Evolutionary conservation across 225 moss, liverwort and hornwort genomes (phyloP).

Genomic region (Straminergon stramineum): DNA sequence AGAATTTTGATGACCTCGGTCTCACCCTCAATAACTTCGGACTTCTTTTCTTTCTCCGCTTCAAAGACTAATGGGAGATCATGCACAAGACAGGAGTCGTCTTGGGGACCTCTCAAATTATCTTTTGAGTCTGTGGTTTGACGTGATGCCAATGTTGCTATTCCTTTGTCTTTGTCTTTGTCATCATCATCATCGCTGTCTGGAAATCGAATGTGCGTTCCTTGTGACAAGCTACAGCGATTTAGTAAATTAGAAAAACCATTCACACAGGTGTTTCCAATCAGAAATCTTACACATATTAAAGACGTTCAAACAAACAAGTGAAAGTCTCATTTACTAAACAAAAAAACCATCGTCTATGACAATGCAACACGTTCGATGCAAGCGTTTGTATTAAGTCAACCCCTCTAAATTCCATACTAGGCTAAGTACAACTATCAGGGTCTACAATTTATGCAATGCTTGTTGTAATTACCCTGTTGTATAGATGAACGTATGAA

Average conservation of each 20-base stretch:
- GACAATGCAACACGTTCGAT: not conserved
- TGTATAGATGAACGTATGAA: not conserved
- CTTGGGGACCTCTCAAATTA: not conserved
- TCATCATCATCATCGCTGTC: conserved; percentile 42
- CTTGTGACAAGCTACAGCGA: conserved; percentile 18
- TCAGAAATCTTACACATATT: not conserved
- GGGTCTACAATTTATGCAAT: not conserved
- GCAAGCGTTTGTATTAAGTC: not conserved
- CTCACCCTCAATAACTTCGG: not conserved
- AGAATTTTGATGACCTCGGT: not conserved
- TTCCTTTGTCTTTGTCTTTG: not conserved
- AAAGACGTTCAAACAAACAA: not conserved
- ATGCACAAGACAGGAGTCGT: not conserved
- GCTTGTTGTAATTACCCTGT: not conserved
- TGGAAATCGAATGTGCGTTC: conserved; percentile 59
- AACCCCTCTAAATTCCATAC: not conserved
- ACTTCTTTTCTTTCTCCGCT: not conserved
- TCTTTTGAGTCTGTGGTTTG: not conserved
- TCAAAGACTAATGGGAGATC: conserved; percentile 1
- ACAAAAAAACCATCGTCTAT: not conserved
- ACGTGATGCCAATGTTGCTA: not conserved
- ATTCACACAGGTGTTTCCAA: not conserved
- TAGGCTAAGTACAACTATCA: not conserved
- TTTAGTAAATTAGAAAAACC: not conserved
- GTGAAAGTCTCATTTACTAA: not conserved